These are phyloP conservation scores for Allium sativum DNA, from an alignment of 106 monocot genomes.

Conservation along the genomic window DNA sequence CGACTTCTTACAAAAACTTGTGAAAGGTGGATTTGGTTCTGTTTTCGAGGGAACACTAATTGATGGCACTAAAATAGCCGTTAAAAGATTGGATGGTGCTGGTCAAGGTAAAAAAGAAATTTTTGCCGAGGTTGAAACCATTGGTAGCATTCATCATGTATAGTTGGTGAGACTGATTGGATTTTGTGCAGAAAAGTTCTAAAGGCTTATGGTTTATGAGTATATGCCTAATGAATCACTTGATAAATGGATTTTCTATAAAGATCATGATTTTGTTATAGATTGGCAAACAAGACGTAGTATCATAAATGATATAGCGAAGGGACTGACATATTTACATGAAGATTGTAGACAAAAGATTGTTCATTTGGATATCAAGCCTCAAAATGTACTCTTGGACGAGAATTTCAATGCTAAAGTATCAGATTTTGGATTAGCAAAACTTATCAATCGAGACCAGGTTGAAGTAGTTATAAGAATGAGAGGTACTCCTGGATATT, in stretches of 20 bases:
- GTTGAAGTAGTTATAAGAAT: conserved; percentile 12
- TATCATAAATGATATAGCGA: conserved; percentile 15
- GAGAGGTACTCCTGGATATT: conserved; percentile 11
- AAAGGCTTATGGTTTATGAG: conserved; percentile 22
- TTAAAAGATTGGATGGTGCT: conserved; percentile 29
- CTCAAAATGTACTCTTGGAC: conserved; percentile 17
- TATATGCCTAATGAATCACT: conserved; percentile 19
- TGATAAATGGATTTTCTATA: conserved; percentile 31
- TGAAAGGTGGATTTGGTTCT: conserved; percentile 25
- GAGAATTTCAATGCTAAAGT: conserved; percentile 16
- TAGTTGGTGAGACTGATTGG: conserved; percentile 23
- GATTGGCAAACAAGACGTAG: conserved; percentile 5
- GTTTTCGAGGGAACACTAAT: conserved; percentile 45
- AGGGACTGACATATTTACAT: conserved; percentile 16
- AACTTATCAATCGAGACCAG: conserved; percentile 15
- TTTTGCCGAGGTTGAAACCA: conserved; percentile 17
- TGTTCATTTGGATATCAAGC: conserved; percentile 17
- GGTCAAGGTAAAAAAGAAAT: conserved; percentile 30
- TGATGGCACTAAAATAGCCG: conserved; percentile 29
- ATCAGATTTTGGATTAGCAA: conserved; percentile 15
- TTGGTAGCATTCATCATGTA: conserved; percentile 21
- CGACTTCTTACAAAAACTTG: too few relatives aligned
- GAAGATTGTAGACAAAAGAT: conserved; percentile 18
- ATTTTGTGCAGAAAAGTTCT: conserved; percentile 9
- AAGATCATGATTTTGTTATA: background rate